Evolutionary conservation across 192 early-diverging fungal species (phyloP), one percentile per base, ranked within the genome.

Genomic region (Umbelopsis vinacea): DNA sequence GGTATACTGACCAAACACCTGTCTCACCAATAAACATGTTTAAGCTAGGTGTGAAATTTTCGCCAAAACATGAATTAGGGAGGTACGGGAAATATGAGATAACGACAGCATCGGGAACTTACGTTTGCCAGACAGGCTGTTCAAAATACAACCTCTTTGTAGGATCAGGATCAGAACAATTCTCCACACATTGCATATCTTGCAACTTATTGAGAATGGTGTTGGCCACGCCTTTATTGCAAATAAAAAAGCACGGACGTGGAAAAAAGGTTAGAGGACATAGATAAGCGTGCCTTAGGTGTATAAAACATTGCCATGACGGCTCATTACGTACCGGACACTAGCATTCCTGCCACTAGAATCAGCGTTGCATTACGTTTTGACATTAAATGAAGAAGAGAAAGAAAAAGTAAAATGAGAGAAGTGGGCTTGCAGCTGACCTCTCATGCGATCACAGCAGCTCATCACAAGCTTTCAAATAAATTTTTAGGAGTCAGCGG

Each of bases 1-100:
- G 85, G 91, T 77, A 91, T 84, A 63, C 89, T 84, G 12, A 87
- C 78, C 40, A 97, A 79, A 77, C 97, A 92, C 33, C 79, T 52
- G 88, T 86, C 78, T 99, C 97, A 63, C 97, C 97, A 45, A 95
- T 78, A 79, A 97, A 99, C 97, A 99, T 99, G 70, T 93, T 96
- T 60, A 99, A 84, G 23, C 77, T 78, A 50, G 9, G 6, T 63
- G 29, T 29, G 35, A 63, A 63, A 29, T 2, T 29, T 29, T 60
- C 24, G 57, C 29, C 29, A 26, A 23, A 14, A 54, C 11, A 54
- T 37, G 33, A 37, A n/a, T 38, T 63, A 14, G 33, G 33, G 17
- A 29, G 26, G 10, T 11, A 63, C 9, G 26, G 6, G 11, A 33
- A 26, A 17, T n/a, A 19, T 14, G 5, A 15, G 46, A 46, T 17